Base-by-base conservation (phyloP, 306 rosid species). In the Cyamopsis tetragonoloba region DNA sequence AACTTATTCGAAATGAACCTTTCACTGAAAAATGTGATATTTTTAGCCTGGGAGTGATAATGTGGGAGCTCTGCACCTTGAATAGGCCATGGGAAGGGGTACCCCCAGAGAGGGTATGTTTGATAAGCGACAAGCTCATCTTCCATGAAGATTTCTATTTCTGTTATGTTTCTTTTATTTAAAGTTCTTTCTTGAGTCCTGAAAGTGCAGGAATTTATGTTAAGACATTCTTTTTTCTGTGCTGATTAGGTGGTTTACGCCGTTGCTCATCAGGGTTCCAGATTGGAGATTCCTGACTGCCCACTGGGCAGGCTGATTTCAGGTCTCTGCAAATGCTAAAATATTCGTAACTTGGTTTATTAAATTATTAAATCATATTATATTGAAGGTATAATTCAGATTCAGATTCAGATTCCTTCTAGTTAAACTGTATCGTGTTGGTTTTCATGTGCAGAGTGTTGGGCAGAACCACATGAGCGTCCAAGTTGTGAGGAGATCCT, bases 41-140 rank as follows among this genome's bases (percentile, higher is more conserved):
- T 35, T 93, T 93, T 63, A 93, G 99, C 84, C 74, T 93, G 24
- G 99, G 97, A 17, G 99, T 93, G 26, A 82, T 93, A 37, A 90
- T 90, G 95, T 93, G 99, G 99, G 97, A 93, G 83, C 90, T 93
- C 59, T 88, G 95, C 85, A 88, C 91, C 30, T 84, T 93, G 72
- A 89, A 14, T 60, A 88, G 95, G 72, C 99, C 99, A 19, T 93
- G 99, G 99, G 97, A 84, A 66, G 95, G 97, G 12, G 82, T 88
- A 39, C 97, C 91, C 18, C 89, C 95, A 3, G 93, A 93, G 77
- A 83, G 95, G 90, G 99, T 89, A 83, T 48, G 82, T 23, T 17
- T 26, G 35, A 48, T 48, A 42, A 6, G 10, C 13, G 32, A 58
- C 8, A 7, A 53, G 22, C 13, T 30, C 20, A 50, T 56, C 61